Conservation (phyloP, 768 basidiomycete genomes). For the Russula dissimulans region DNA sequence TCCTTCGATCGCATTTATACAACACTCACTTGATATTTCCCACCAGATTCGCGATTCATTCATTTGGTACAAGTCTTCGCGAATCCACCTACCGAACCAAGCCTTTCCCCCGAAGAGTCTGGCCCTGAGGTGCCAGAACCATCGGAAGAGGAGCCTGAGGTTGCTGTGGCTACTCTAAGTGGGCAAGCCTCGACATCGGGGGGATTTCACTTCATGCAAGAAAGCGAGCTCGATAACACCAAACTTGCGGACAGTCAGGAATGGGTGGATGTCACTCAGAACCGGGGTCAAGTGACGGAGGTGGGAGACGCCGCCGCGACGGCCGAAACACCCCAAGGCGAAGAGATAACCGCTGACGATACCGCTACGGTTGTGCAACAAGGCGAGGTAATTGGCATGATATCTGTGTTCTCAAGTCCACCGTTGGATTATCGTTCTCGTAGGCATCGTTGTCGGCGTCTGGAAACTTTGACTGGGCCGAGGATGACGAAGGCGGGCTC, state of each 20-base stretch:
- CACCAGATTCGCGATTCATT: slow-evolving; percentile 48
- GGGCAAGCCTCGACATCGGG: slow-evolving; percentile 31
- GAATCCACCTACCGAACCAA: slow-evolving; percentile 31
- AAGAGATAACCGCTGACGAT: slow-evolving; percentile 1
- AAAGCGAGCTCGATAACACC: slow-evolving; percentile 59
- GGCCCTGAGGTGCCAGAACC: slow-evolving; percentile 4
- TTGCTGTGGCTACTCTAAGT: slow-evolving; percentile 28
- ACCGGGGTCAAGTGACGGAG: slow-evolving; percentile 3
- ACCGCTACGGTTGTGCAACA: not conserved
- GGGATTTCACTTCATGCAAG: slow-evolving; percentile 73
- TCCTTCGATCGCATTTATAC: not conserved
- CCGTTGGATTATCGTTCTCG: not conserved
- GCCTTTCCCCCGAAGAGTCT: not conserved
- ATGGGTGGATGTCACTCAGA: slow-evolving; percentile 14
- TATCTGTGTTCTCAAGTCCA: not conserved
- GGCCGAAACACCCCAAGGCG: slow-evolving; percentile 1
- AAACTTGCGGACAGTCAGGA: slow-evolving; percentile 16
- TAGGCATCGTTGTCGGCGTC: slow-evolving; percentile 16
- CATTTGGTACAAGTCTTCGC: slow-evolving; percentile 48
- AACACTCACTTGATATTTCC: slow-evolving; percentile 2
- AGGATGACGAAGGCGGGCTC: slow-evolving; percentile 68
- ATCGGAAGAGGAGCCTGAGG: slow-evolving; percentile 4
- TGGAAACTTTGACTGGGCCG: slow-evolving; percentile 70
- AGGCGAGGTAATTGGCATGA: slow-evolving; percentile 4
- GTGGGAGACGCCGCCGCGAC: not conserved